Conservation (phyloP, 306 rosid genomes). For the Medicago lupulina region DNA sequence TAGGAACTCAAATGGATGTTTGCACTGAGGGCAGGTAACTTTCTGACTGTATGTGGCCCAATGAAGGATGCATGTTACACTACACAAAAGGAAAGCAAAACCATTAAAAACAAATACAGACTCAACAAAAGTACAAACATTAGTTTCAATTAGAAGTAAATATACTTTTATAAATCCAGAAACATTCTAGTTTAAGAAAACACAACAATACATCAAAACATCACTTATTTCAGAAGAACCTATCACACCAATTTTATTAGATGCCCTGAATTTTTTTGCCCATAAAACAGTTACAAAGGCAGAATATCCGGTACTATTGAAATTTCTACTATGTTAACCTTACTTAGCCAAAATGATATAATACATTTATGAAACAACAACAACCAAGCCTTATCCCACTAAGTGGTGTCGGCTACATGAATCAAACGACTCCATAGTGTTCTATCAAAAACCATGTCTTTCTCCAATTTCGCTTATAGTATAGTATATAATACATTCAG, state of each 20-base stretch:
- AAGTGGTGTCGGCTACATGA: too few relatives aligned
- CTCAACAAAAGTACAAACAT: not conserved
- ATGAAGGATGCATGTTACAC: slow-evolving; percentile 89
- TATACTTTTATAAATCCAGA: not conserved
- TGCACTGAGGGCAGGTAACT: slow-evolving; percentile 91
- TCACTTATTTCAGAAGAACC: not conserved
- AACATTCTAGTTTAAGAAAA: not conserved
- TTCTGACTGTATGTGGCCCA: slow-evolving; percentile 83
- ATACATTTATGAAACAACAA: not conserved
- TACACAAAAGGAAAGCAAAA: slow-evolving; percentile 44
- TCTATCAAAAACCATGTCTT: too few relatives aligned
- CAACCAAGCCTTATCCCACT: too few relatives aligned
- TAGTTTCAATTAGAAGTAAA: not conserved
- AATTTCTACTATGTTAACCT: not conserved
- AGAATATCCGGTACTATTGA: not conserved
- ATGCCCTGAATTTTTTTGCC: not conserved
- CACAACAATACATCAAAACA: slow-evolving; percentile 18
- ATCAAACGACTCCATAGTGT: too few relatives aligned
- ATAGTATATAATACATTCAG: not conserved
- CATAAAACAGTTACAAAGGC: not conserved
- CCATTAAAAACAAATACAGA: slow-evolving; percentile 3
- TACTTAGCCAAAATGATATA: not conserved
- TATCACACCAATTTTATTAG: not conserved
- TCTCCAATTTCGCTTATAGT: too few relatives aligned
- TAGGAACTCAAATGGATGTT: slow-evolving; percentile 81